These are phyloP conservation scores for Trichoderma atroviride DNA, from an alignment of 2,329 filamentous ascomycete genomes.

Conservation along the genomic window DNA sequence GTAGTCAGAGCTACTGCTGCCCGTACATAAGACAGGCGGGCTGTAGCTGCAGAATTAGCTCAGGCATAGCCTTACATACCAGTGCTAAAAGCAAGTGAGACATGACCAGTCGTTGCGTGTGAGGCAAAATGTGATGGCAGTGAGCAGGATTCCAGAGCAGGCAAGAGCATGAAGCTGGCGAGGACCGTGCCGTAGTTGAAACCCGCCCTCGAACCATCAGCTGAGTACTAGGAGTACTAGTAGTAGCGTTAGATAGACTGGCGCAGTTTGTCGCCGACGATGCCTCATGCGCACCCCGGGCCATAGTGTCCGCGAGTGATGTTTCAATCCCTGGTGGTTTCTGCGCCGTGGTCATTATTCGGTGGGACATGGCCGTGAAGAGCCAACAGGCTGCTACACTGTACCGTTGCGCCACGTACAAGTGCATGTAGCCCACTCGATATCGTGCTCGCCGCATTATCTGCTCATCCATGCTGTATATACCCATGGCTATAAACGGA, in stretches of 20 bases:
- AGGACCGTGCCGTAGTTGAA: background rate
- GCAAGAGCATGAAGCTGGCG: background rate
- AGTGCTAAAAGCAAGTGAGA: slow-evolving; percentile 1
- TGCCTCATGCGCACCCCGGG: background rate
- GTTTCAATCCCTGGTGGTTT: background rate
- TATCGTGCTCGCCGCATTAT: background rate
- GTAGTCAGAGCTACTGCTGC: background rate
- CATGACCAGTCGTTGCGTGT: slow-evolving; percentile 20
- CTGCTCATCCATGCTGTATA: background rate
- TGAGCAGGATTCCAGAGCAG: background rate
- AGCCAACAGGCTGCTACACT: background rate
- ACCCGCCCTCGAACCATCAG: background rate
- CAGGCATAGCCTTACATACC: slow-evolving; percentile 3
- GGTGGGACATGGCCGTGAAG: background rate
- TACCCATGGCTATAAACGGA: background rate
- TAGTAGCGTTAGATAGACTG: background rate
- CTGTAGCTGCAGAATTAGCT: slow-evolving; percentile 18
- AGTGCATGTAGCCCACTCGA: background rate
- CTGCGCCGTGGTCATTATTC: slow-evolving; percentile 1
- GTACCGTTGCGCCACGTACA: background rate
- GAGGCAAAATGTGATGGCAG: slow-evolving; percentile 4
- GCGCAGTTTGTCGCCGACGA: background rate
- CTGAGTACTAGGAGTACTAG: background rate
- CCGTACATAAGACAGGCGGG: slow-evolving; percentile 8
- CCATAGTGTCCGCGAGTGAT: background rate